Conservation (phyloP, 768 basidiomycete species). For the Phanerochaete sordida region DNA sequence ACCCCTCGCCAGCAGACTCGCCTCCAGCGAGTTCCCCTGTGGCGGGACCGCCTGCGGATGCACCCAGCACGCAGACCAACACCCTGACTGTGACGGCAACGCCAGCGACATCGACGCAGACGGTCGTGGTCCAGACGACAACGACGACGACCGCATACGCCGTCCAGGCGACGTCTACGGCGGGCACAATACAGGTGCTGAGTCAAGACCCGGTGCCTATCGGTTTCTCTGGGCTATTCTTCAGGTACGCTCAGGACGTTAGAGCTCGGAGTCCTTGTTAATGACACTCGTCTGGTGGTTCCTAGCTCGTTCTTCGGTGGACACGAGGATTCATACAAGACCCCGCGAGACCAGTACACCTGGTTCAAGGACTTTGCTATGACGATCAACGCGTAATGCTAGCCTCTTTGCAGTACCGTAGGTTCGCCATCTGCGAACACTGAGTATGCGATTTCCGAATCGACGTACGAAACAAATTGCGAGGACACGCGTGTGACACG, state of each 20-base stretch:
- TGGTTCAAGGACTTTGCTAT: constrained; percentile 76
- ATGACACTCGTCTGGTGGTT: background rate
- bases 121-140: background rate
- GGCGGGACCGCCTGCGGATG: background rate
- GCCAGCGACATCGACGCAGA: constrained; percentile 1
- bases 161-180: background rate
- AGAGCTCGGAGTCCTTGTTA: background rate
- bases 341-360: constrained; percentile 68
- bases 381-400: constrained; percentile 11
- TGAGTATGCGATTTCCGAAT: too few relatives aligned
- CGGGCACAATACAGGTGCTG: background rate
- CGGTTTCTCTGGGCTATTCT: constrained; percentile 58
- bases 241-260: constrained; percentile 47
- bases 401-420: too few relatives aligned
- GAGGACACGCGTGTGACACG: too few relatives aligned
- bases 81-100: constrained; percentile 4
- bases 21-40: too few relatives aligned
- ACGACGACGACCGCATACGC: constrained; percentile 1
- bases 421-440: too few relatives aligned
- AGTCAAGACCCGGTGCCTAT: constrained; percentile 19
- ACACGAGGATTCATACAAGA: constrained; percentile 60
- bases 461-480: too few relatives aligned
- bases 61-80: background rate
- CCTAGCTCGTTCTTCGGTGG: constrained; percentile 77
- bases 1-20: too few relatives aligned